These are phyloP conservation scores for Bothriochloa decipiens DNA, from an alignment of 176 grass and related monocot species.

Conservation along the genomic window DNA sequence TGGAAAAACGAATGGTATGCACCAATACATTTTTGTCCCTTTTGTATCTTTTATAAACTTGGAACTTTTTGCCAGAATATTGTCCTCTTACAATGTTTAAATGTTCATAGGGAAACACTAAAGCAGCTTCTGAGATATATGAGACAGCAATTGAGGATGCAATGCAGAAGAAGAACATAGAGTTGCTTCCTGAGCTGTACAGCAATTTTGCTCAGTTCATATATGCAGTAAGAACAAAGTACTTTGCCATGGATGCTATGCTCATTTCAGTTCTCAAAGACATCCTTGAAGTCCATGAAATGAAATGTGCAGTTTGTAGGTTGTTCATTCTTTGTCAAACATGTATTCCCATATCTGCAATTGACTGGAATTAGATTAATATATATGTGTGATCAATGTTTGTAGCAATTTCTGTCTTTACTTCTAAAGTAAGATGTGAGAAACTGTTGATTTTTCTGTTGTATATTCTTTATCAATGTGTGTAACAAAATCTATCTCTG, in stretches of 20 bases:
- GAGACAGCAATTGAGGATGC: slow-evolving; percentile 84
- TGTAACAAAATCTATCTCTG: slow-evolving; percentile 13
- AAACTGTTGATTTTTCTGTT: background rate
- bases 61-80: slow-evolving; percentile 18
- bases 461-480: background rate
- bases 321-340: slow-evolving; percentile 20
- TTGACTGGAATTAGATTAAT: slow-evolving; percentile 33
- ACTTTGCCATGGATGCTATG: slow-evolving; percentile 25
- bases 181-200: slow-evolving; percentile 72
- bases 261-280: slow-evolving; percentile 21
- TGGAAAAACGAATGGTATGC: slow-evolving; percentile 88
- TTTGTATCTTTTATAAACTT: slow-evolving; percentile 27
- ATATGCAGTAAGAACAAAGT: slow-evolving; percentile 61
- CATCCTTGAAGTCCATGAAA: slow-evolving; percentile 23
- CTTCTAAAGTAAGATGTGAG: slow-evolving; percentile 8
- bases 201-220: slow-evolving; percentile 79
- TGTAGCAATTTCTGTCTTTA: slow-evolving; percentile 14
- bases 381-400: slow-evolving; percentile 11
- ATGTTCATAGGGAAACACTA: slow-evolving; percentile 70
- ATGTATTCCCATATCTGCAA: slow-evolving; percentile 12
- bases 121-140: slow-evolving; percentile 79
- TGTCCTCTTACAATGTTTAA: slow-evolving; percentile 33
- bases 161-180: slow-evolving; percentile 60
- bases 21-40: slow-evolving; percentile 19
- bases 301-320: slow-evolving; percentile 3